Percentiles rank a stretch among this genome's conserved stretches.
phyloP scores from a whole-genome alignment of 2,329 filamentous ascomycete species.

The Neoarthrinium moseri region DNA sequence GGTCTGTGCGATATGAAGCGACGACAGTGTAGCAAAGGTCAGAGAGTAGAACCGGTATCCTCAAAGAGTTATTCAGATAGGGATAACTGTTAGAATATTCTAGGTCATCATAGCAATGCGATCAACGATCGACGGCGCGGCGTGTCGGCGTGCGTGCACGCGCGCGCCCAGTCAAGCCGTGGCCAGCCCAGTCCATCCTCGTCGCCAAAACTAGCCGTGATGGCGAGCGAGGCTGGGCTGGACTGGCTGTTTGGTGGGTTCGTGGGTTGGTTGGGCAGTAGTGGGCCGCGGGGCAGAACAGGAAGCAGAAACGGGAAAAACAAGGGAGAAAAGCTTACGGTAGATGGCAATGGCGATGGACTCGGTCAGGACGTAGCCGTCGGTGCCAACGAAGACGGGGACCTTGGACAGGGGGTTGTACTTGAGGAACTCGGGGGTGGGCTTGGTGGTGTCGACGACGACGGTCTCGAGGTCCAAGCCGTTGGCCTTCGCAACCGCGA shows the following conservation, averaged over 20 bases:
- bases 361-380: slow-evolving; percentile 89
- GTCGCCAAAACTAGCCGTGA: too few relatives aligned
- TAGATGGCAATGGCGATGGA: slow-evolving; percentile 95
- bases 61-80: slow-evolving; percentile 83
- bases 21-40: too few relatives aligned
- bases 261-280: too few relatives aligned
- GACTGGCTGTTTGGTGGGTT: too few relatives aligned
- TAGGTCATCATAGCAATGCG: slow-evolving; percentile 73
- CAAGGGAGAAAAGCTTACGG: slow-evolving; percentile 59
- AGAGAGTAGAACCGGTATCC: slow-evolving; percentile 73
- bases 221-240: too few relatives aligned
- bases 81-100: slow-evolving; percentile 91
- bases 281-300: too few relatives aligned
- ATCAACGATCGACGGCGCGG: too few relatives aligned
- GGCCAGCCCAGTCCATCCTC: too few relatives aligned
- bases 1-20: too few relatives aligned
- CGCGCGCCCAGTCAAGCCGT: too few relatives aligned
- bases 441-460: slow-evolving; percentile 63
- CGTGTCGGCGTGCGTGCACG: too few relatives aligned
- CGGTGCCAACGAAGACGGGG: slow-evolving; percentile 87
- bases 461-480: slow-evolving; percentile 87
- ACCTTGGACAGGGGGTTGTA: slow-evolving; percentile 87
- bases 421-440: slow-evolving; percentile 77
- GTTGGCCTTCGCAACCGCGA: slow-evolving; percentile 96
- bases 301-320: slow-evolving; percentile 10